Evolutionary conservation across 1,139 yeast species (phyloP), one percentile per base, ranked within the genome.

Genomic region (Magnusiomyces clavatus): DNA sequence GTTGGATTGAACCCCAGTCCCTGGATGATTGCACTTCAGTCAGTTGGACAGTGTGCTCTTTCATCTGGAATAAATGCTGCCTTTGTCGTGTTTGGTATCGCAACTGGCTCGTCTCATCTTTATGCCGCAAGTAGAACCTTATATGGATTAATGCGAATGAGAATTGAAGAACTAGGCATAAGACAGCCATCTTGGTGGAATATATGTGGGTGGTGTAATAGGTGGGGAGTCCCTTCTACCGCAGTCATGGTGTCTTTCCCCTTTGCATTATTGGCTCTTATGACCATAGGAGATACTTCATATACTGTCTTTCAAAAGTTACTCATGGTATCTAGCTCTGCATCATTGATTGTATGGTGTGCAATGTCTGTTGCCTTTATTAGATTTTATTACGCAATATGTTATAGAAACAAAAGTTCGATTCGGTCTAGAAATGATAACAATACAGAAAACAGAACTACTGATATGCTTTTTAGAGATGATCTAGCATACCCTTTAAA

Each of bases 81-180:
- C 52, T 75, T 86, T 59, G 81, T 86, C 4, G 78, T 83, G 55
- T 83, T 84, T 68, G 94, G 94, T 0, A 74, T 87, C 11, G 78
- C 86, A 48, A 82, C 95, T 35, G 94, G 89, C 0, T 78, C 83
- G 47, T 80, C 94, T 0, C 90, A 84, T 59, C 66, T 87, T 34
- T 87, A 86, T 60, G 92, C 87, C 2, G 80, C 90, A 37, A 82
- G 92, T 16, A 72, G 96, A 57, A 86, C 95, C 0, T 66, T 86
- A 40, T 86, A 86, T 62, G 85, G 90, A 1, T 71, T 87, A 66
- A 79, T 94, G n/a, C 47, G 53, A n/a, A 50, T 51, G 43, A 42
- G 43, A 16, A 48, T 53, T 43, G 52, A 53, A 12, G 47, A 44
- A 29, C 37, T 36, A 31, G 45, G 48, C 12, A 44, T 48, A 12